Base-by-base conservation (phyloP, 2,329 filamentous ascomycete species). In the Stachybotrys chlorohalonatus region DNA sequence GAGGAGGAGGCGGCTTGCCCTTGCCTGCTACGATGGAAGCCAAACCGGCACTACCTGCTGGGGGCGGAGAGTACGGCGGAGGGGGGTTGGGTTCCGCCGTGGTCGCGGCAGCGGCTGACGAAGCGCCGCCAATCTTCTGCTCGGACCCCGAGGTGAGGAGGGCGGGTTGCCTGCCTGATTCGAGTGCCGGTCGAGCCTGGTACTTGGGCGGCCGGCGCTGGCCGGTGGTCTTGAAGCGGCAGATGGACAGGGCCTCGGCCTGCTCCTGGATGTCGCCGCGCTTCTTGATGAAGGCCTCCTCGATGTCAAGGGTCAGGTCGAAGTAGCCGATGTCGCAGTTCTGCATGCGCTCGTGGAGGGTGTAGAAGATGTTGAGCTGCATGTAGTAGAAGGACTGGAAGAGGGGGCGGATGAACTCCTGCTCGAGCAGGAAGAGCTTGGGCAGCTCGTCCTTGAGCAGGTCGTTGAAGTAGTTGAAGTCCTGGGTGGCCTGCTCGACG, bases 311-410 rank as follows among this genome's bases (percentile, higher is more conserved):
- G 1, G 88, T 89, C 52, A 99, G 81, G 70, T 99, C 89, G 71
- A 99, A 99, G 74, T 99, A 99, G 58, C 91, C 91, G 67, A 99
- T 99, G 66, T 97, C 92, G 70, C 95, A 91, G 61, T 82, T 85
- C 75, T 99, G 94, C 94, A 99, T 99, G 73, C 87, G 90, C 73
- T 97, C 93, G 70, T 99, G 94, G 53, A 99, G 79, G 1, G 94
- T 99, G 73, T 99, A 99, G 72, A 97, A 99, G 60, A 99, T 90
- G 72, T 99, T 99, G 60, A 99, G 83, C 73, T 99, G 94, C 94
- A 99, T 99, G 78, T 97, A 99, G 75, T 99, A 99, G 76, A 99
- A 99, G 9, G 90, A 95, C 70, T 97, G 94, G 79, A 99, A 99
- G 7, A 99, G 83, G 3, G 94, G 94, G 62, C 90, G 86, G 70